Conservation (phyloP, 176 grass and related monocot species). For the Aegilops speltoides region DNA sequence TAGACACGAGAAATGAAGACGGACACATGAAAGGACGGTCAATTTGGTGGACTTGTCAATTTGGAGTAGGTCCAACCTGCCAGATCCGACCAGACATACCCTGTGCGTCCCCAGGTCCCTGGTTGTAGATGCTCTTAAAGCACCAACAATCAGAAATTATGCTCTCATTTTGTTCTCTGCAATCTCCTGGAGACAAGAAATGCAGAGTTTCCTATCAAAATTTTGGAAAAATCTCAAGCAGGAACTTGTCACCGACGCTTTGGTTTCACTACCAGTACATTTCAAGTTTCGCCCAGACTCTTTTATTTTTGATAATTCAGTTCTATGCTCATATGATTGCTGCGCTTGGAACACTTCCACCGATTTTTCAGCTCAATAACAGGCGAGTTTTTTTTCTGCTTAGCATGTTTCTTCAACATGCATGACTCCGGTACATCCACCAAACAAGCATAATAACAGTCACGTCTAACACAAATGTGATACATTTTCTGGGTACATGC, state of each 20-base stretch:
- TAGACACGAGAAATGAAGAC: no score
- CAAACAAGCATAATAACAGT: conserved; percentile 12
- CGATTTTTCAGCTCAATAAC: neutral
- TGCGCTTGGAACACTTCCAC: neutral
- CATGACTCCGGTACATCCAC: neutral
- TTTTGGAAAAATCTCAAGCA: neutral
- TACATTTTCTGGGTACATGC: neutral
- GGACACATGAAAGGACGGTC: no score
- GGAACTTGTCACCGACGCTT: neutral
- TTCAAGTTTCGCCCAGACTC: neutral
- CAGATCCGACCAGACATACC: no score
- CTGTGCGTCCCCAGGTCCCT: no score
- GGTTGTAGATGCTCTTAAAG: no score
- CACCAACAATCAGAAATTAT: no score
- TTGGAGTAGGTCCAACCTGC: no score
- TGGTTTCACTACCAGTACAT: neutral
- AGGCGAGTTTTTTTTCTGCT: neutral
- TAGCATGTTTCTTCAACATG: conserved; percentile 14
- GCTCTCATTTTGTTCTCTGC: no score
- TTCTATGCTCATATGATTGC: neutral
- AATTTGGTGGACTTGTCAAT: no score
- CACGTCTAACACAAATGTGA: neutral
- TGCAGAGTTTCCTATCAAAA: neutral
- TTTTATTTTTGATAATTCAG: neutral
- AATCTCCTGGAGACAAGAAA: neutral